Base-by-base conservation (phyloP, 2,329 filamentous ascomycete species). In the Davidsoniella neocaledoniae region DNA sequence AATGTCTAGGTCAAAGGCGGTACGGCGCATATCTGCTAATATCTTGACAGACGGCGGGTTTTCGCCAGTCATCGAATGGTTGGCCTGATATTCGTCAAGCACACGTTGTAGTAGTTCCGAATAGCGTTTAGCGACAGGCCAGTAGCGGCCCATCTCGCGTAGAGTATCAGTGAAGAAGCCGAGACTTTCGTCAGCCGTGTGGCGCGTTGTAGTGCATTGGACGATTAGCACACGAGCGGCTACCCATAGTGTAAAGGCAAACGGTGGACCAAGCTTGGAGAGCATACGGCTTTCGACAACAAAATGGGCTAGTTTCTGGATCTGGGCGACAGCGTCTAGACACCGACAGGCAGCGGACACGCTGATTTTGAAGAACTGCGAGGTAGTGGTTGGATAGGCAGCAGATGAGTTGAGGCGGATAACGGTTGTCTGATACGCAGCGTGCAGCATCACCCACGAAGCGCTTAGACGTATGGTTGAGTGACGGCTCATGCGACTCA, bases 231-330 rank as follows among this genome's bases (percentile, higher is more conserved):
- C 72, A 3, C 88, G 81, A 5, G 88, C 86, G 2, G 85, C 86
- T 14, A 94, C 88, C 88, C 88, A 94, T 1, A 94, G 70, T 0
- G 85, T 87, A 60, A 94, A 95, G 3, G 87, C 87, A 61, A 94
- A 94, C 0, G 86, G 87, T 0, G 87, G 87, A 0, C 88, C 88
- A 14, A 94, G 76, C 61, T 87, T 87, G 46, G 78, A 72, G 17
- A 94, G 70, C 61, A 94, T 74, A 47, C 74, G 73, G 57, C 86
- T 82, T 53, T 77, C 77, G 25, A 83, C 74, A 10, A 93, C 86
- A 58, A 86, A 87, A 54, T 83, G 80, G 54, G 81, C 82, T 1
- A 94, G 71, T 0, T 81, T 78, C 37, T 82, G 78, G 52, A 94
- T 86, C 58, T 83, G 83, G 60, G 88, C 82, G 8, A 93, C 88